Percentiles rank a stretch among this genome's conserved stretches.
Evolutionary conservation across 495 filamentous ascomycete genomes (phyloP).

Genomic region (Choiromyces venosus): DNA sequence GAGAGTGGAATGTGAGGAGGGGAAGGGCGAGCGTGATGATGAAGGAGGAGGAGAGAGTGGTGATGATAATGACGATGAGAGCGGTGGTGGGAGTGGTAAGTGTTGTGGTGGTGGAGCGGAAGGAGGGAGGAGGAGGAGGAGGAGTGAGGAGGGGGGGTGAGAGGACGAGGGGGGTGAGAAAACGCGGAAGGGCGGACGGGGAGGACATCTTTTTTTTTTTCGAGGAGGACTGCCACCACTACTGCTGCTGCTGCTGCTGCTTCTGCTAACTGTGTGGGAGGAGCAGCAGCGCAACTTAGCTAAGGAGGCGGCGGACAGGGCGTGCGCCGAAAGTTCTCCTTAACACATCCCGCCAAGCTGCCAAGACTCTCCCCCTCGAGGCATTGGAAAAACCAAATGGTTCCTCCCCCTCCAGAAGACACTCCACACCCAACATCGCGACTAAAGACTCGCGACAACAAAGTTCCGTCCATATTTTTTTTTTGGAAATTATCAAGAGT

Average conservation of each 20-base stretch:
- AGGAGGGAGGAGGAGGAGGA: slow-evolving; percentile 40
- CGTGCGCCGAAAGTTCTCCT: slow-evolving; percentile 40
- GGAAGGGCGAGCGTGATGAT: slow-evolving; percentile 32
- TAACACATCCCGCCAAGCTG: slow-evolving; percentile 33
- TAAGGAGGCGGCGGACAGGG: slow-evolving; percentile 30
- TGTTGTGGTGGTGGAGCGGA: slow-evolving; percentile 22
- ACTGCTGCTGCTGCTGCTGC: slow-evolving; percentile 37
- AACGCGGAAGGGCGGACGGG: slow-evolving; percentile 37
- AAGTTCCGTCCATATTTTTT: not conserved
- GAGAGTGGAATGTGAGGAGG: slow-evolving; percentile 29
- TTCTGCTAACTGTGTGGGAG: slow-evolving; percentile 38
- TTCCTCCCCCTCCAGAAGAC: slow-evolving; percentile 26
- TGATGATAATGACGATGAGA: no score
- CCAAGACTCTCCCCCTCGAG: slow-evolving; percentile 39
- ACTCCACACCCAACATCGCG: slow-evolving; percentile 22
- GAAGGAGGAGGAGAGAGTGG: slow-evolving; percentile 44
- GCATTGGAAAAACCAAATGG: slow-evolving; percentile 18
- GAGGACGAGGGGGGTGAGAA: slow-evolving; percentile 35
- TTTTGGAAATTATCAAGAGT: not conserved
- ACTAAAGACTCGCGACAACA: slow-evolving; percentile 35
- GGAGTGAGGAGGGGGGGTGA: slow-evolving; percentile 36
- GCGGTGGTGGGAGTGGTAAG: slow-evolving; percentile 43
- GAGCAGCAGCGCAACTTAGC: slow-evolving; percentile 27
- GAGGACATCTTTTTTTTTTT: slow-evolving; percentile 34
- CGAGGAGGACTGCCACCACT: slow-evolving; percentile 36